Percentiles rank a stretch among this genome's conserved stretches.
These are phyloP conservation scores for Metahyphopichia silvanorum DNA, from an alignment of 805 yeast genomes.

Conservation along the genomic window DNA sequence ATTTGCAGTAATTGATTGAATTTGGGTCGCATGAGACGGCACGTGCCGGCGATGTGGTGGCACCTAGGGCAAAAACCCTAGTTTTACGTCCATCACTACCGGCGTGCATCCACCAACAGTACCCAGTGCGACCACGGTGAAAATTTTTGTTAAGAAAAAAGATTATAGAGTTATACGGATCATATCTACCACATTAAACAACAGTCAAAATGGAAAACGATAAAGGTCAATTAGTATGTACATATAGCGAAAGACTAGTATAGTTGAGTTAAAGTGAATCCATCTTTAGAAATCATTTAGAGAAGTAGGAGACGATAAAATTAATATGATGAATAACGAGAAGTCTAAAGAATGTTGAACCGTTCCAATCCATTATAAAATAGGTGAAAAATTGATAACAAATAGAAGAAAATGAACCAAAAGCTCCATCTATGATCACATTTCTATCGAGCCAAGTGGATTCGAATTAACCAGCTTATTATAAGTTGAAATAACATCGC, in stretches of 20 bases:
- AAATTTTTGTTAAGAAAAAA: conserved; percentile 1
- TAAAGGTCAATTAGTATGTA: conserved; percentile 98
- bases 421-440: no score
- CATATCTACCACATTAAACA: conserved; percentile 9
- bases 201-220: conserved; percentile 96
- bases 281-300: neutral
- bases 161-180: neutral
- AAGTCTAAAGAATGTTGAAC: no score
- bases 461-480: no score
- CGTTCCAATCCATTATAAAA: no score
- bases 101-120: conserved; percentile 3
- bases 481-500: no score
- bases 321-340: no score
- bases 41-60: neutral
- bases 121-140: conserved; percentile 1
- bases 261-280: no score
- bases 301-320: no score
- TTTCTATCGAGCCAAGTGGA: no score
- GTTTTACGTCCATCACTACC: neutral
- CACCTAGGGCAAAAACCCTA: conserved; percentile 4
- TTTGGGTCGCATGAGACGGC: neutral
- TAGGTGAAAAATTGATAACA: no score
- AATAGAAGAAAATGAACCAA: no score
- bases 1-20: neutral
- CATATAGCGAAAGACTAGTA: no score